phyloP scores from a whole-genome alignment of 495 filamentous ascomycete species.

The Penicillium samsonianum region DNA sequence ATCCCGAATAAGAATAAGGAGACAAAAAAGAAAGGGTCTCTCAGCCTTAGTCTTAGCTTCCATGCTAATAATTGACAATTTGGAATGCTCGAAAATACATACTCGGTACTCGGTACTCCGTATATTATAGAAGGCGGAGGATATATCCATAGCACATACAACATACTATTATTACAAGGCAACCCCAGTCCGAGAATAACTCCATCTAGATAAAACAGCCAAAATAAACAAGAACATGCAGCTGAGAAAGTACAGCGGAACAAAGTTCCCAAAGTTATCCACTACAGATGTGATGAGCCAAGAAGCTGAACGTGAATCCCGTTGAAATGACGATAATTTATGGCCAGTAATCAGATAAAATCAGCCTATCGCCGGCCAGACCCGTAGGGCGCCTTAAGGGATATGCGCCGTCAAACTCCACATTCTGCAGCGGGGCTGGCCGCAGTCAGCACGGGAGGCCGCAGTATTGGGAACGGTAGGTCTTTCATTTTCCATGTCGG shows the following conservation, averaged over 20 bases:
- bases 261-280: background rate
- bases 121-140: background rate
- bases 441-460: conserved; percentile 12
- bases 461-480: conserved; percentile 1
- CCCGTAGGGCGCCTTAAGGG: background rate
- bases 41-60: conserved; percentile 1
- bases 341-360: background rate
- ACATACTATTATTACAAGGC: background rate
- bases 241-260: background rate
- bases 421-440: conserved; percentile 12
- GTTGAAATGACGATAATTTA: background rate
- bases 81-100: background rate
- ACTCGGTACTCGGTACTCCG: background rate
- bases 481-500: background rate
- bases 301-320: background rate
- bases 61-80: background rate
- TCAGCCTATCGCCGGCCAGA: background rate
- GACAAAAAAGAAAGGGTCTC: background rate
- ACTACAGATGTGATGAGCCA: background rate
- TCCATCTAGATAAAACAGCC: background rate
- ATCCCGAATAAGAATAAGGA: background rate
- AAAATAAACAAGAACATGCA: background rate
- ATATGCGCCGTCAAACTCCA: conserved; percentile 10
- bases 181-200: background rate
- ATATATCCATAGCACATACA: background rate